Conservation (phyloP, 2,329 filamentous ascomycete genomes). For the Chrysoporthe austroafricana region DNA sequence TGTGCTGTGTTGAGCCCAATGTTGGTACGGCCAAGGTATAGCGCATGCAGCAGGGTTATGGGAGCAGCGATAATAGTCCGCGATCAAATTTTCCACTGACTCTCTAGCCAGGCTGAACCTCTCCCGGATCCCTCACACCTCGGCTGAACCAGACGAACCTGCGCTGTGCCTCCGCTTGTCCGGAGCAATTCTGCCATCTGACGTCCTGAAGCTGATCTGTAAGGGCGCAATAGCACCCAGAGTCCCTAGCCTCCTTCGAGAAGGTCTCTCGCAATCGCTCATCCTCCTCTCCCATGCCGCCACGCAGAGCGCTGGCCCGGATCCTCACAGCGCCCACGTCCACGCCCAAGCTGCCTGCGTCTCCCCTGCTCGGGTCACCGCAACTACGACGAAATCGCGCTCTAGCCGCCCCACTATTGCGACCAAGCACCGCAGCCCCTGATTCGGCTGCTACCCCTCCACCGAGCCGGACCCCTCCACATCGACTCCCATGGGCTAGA, state of each 20-base stretch:
- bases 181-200: neutral
- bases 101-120: neutral
- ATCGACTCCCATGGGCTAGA: constrained; percentile 5
- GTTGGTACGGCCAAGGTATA: neutral
- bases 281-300: neutral
- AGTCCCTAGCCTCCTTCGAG: neutral
- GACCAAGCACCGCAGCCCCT: constrained; percentile 16
- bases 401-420: constrained; percentile 21
- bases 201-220: neutral
- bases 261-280: neutral
- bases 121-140: constrained; percentile 1
- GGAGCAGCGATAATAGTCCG: constrained; percentile 5
- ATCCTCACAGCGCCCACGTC: neutral
- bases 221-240: neutral
- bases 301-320: neutral
- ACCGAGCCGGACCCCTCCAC: constrained; percentile 26
- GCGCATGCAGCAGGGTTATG: neutral
- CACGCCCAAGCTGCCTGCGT: neutral
- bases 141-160: neutral
- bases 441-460: constrained; percentile 20
- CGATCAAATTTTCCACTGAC: neutral
- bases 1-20: neutral
- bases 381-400: constrained; percentile 17
- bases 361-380: constrained; percentile 2
- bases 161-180: neutral